Base-by-base conservation (phyloP, 2,329 filamentous ascomycete species). In the Botrytis deweyae region DNA sequence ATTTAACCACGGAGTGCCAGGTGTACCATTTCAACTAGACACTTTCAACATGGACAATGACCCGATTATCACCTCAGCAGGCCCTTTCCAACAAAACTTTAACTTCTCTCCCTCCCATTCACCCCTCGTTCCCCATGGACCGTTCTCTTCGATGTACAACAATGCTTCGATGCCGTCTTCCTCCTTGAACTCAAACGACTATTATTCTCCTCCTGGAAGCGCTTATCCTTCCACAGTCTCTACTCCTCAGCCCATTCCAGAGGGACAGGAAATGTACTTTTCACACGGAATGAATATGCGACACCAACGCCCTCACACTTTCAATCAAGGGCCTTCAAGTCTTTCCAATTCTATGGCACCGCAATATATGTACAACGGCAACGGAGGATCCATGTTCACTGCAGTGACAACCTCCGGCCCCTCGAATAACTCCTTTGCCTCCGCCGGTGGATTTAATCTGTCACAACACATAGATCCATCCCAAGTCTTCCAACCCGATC, bases 41-140 rank as follows among this genome's bases (percentile, higher is more conserved):
- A 88, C 87, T 36, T 89, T 87, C 79, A 85, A 87, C 75, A 84
- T 89, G 74, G 85, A 86, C 40, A 83, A 86, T 75, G 88, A 89
- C 78, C 86, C 88, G 22, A 89, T 90, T 76, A 86, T 93, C 73
- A 87, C 86, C 76, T 92, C 91, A 12, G 89, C 90, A 42, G 90
- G 90, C 2, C 88, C 91, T 4, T 90, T 90, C 81, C 90, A 92
- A 81, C 88, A 90, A 76, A 87, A 87, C 78, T 93, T 92, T 80
- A 86, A 87, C 76, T 93, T 93, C 82, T 93, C 91, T 29, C 91
- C 91, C 3, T 87, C 89, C n/a, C 88, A 90, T 70, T 92, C 91
- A 36, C 91, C 91, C 12, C 85, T 92, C 82, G 87, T 91, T 73
- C 86, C 85, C 69, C 85, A 85, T 77, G 86, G 87, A 55, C 86